Evolutionary conservation across 2,329 filamentous ascomycete genomes (phyloP).

Genomic region (Coniochaeta ligniaria): DNA sequence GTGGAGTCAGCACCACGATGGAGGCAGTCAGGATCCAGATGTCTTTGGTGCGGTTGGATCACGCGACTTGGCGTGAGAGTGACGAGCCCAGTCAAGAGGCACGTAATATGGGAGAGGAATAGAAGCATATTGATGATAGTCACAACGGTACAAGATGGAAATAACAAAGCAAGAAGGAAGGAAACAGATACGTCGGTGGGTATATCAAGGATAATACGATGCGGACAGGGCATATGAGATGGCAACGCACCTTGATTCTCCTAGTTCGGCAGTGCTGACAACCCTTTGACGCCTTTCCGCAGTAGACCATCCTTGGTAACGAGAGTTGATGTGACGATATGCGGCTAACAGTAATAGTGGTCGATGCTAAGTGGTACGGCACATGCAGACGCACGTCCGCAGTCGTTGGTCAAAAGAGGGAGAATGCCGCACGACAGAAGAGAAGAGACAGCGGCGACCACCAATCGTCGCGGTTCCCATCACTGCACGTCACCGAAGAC

Average conservation of each 20-base stretch:
- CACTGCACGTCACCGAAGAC: not conserved
- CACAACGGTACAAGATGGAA: not conserved
- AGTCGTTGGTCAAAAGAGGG: not conserved
- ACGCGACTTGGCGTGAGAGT: not conserved
- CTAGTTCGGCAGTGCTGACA: conserved; percentile 46
- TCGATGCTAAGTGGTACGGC: not conserved
- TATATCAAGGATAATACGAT: not conserved
- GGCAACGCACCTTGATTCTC: conserved; percentile 43
- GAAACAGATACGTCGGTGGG: not conserved
- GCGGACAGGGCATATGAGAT: not conserved
- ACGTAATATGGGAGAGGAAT: not conserved
- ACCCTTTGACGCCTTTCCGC: conserved; percentile 48
- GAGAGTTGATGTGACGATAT: not conserved
- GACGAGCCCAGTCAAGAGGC: not conserved
- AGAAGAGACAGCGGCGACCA: not conserved
- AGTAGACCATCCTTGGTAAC: conserved; percentile 42
- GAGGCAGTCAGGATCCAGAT: not conserved
- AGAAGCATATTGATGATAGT: not conserved
- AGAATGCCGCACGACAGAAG: not conserved
- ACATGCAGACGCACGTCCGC: not conserved
- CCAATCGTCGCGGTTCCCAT: not conserved
- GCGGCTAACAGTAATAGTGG: not conserved
- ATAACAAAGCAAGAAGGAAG: not conserved
- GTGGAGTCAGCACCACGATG: not conserved
- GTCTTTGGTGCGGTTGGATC: not conserved